Conservation (phyloP, 1,284 basidiomycete genomes). For the Puccinia brachypodii region DNA sequence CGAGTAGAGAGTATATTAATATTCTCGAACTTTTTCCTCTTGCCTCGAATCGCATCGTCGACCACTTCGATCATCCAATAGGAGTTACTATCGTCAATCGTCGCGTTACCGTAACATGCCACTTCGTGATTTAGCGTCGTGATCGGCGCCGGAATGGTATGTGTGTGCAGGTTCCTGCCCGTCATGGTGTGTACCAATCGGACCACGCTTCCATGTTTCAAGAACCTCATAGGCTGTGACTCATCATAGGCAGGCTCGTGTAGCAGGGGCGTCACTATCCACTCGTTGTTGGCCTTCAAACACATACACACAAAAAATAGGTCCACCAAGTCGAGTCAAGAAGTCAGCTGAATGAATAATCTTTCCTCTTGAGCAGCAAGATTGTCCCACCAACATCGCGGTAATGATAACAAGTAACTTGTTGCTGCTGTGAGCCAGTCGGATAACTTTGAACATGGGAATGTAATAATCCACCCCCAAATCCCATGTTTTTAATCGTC, state of each 20-base stretch:
- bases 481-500: conserved; percentile 96
- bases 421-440: conserved; percentile 87
- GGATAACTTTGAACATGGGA: conserved; percentile 95
- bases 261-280: conserved; percentile 79
- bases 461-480: conserved; percentile 92
- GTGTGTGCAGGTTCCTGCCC: conserved; percentile 88
- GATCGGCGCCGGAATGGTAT: conserved; percentile 80
- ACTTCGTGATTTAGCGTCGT: conserved; percentile 90
- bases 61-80: conserved; percentile 93
- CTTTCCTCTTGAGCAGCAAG: background rate
- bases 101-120: conserved; percentile 84
- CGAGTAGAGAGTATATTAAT: conserved; percentile 89
- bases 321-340: background rate
- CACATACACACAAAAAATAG: background rate
- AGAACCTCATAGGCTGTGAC: conserved; percentile 68
- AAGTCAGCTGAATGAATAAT: background rate
- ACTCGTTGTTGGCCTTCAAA: conserved; percentile 76
- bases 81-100: conserved; percentile 82
- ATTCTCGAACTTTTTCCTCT: conserved; percentile 63
- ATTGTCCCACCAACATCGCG: conserved; percentile 67
- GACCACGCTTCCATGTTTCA: conserved; percentile 75
- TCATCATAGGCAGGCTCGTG: conserved; percentile 68
- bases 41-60: conserved; percentile 73
- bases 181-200: conserved; percentile 80
- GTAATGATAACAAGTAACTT: conserved; percentile 99